phyloP scores from a whole-genome alignment of 768 basidiomycete genomes.

The Agrocybe chaxingu region DNA sequence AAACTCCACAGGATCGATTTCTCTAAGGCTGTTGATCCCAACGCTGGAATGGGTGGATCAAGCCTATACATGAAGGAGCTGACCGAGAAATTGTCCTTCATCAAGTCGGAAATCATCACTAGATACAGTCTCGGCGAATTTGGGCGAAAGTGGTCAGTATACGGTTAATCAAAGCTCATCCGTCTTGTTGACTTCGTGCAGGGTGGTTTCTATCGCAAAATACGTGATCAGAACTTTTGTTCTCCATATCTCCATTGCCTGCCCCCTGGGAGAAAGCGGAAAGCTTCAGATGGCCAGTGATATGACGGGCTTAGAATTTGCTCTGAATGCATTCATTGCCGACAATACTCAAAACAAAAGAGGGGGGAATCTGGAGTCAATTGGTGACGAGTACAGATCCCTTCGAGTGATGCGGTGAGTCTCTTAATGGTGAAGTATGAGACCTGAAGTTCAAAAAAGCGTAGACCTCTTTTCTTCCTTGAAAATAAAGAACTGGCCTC shows the following conservation, averaged over 20 bases:
- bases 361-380: conserved; percentile 62
- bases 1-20: conserved; percentile 87
- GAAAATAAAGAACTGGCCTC: conserved; percentile 71
- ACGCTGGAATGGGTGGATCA: conserved; percentile 58
- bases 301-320: conserved; percentile 96
- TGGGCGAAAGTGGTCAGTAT: conserved; percentile 66
- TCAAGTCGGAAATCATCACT: conserved; percentile 74
- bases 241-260: conserved; percentile 89
- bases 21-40: conserved; percentile 65
- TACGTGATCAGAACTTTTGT: conserved; percentile 86
- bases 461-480: conserved; percentile 84
- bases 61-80: conserved; percentile 93
- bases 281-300: conserved; percentile 94
- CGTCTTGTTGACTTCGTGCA: conserved; percentile 19
- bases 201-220: conserved; percentile 66
- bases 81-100: conserved; percentile 79
- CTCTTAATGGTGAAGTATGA: background rate
- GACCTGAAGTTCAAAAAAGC: background rate
- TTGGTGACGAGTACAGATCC: conserved; percentile 85
- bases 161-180: conserved; percentile 1
- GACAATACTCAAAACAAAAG: conserved; percentile 57
- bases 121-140: conserved; percentile 72
- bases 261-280: conserved; percentile 87
- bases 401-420: conserved; percentile 83
- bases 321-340: conserved; percentile 73